Evolutionary conservation across 192 early-diverging fungal genomes (phyloP).

Genomic region (Coemansia reversa): DNA sequence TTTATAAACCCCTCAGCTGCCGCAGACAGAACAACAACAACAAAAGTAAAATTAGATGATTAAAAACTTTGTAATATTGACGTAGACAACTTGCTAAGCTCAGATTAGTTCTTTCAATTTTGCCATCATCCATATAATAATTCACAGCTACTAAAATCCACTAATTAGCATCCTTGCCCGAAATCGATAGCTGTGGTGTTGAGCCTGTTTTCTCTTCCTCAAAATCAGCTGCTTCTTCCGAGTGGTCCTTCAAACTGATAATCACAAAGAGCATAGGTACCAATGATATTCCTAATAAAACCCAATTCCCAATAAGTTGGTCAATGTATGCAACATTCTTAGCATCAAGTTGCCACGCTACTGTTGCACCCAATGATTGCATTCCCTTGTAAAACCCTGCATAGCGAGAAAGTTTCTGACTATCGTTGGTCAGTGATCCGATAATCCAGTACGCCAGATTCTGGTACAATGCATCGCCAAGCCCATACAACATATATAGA

Average conservation of each 20-base stretch:
- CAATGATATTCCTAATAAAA: slow-evolving; percentile 55
- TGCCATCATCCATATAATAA: no score
- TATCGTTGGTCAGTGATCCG: slow-evolving; percentile 84
- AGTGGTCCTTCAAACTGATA: slow-evolving; percentile 51
- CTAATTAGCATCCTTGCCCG: no score
- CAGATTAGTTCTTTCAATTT: no score
- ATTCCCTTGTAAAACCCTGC: slow-evolving; percentile 91
- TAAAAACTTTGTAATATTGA: no score
- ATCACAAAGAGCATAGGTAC: slow-evolving; percentile 56
- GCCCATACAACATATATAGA: slow-evolving; percentile 73
- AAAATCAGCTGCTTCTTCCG: slow-evolving; percentile 12
- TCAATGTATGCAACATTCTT: slow-evolving; percentile 49
- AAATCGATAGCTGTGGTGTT: no score
- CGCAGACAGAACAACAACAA: no score
- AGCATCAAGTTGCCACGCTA: slow-evolving; percentile 71
- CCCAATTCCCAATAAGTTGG: slow-evolving; percentile 60
- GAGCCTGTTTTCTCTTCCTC: no score
- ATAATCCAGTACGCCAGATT: slow-evolving; percentile 82
- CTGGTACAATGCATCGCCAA: slow-evolving; percentile 84
- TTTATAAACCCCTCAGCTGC: no score
- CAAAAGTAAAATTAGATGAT: no score
- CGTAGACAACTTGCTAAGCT: no score
- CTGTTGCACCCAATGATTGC: slow-evolving; percentile 74
- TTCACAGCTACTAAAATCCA: no score
- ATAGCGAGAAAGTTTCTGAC: slow-evolving; percentile 69